These are phyloP conservation scores for Neopestalotiopsis sp. DNA, from an alignment of 2,329 filamentous ascomycete species.

Conservation along the genomic window DNA sequence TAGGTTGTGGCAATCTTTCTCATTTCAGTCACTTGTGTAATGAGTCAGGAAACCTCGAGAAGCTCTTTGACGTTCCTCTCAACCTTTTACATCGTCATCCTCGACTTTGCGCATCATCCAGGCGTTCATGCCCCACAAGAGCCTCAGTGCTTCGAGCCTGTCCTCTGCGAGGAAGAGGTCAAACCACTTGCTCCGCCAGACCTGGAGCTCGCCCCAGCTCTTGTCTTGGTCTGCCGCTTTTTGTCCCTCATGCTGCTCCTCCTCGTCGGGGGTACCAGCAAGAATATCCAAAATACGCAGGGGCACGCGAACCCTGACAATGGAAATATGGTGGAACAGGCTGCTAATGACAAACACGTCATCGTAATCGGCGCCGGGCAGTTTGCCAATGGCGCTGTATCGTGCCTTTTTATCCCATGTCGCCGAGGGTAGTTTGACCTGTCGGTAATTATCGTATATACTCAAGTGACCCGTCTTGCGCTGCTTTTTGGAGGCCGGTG, in stretches of 20 bases:
- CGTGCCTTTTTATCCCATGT: conserved; percentile 66
- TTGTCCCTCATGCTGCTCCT: conserved; percentile 33
- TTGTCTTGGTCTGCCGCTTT: conserved; percentile 21
- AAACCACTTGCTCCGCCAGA: conserved; percentile 66
- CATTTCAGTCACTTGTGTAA: too few relatives aligned
- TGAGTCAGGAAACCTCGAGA: background rate
- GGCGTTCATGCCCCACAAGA: conserved; percentile 65
- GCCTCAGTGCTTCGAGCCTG: conserved; percentile 60
- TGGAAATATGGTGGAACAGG: conserved; percentile 65
- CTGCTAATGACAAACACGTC: conserved; percentile 67
- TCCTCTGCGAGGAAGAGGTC: conserved; percentile 63
- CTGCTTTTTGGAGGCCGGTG: conserved; percentile 50
- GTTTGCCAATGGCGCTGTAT: conserved; percentile 63
- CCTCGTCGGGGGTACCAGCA: conserved; percentile 46
- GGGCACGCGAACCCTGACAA: conserved; percentile 66
- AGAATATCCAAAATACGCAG: conserved; percentile 57
- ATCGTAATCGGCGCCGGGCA: conserved; percentile 54
- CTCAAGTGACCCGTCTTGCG: conserved; percentile 55
- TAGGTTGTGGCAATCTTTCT: too few relatives aligned
- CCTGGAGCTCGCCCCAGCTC: conserved; percentile 58
- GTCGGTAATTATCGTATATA: conserved; percentile 69
- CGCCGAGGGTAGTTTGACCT: conserved; percentile 61
- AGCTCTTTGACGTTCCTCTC: background rate
- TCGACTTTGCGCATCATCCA: conserved; percentile 61
- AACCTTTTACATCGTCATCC: conserved; percentile 22